Evolutionary conservation across 805 yeast genomes (phyloP).

Genomic region (Suhomyces xylopsoci): DNA sequence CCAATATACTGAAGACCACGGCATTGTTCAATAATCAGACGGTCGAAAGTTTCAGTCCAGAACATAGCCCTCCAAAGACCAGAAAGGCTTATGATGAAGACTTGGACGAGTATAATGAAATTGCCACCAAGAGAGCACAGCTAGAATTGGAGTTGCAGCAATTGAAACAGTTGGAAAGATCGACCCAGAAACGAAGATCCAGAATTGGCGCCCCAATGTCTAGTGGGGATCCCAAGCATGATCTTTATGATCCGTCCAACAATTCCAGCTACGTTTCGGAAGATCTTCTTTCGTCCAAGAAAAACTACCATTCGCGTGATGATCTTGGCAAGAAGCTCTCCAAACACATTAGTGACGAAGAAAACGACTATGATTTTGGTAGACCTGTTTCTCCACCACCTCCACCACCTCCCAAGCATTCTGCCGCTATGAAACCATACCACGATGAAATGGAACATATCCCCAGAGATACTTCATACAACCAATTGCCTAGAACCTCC

Average conservation of each 20-base stretch:
- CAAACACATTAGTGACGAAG: conserved; percentile 18
- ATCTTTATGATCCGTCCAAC: conserved; percentile 14
- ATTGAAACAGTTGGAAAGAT: conserved; percentile 28
- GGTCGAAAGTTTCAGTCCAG: conserved; percentile 26
- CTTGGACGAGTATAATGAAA: conserved; percentile 24
- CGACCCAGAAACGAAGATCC: conserved; percentile 6
- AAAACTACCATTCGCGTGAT: conserved; percentile 29
- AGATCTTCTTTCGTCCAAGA: conserved; percentile 33
- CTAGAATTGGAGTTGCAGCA: conserved; percentile 38
- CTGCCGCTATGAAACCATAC: conserved; percentile 11
- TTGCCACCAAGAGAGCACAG: conserved; percentile 34
- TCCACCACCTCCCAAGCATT: conserved; percentile 37
- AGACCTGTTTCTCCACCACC: conserved; percentile 17
- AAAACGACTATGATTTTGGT: conserved; percentile 15
- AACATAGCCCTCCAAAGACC: conserved; percentile 12
- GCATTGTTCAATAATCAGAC: conserved; percentile 20
- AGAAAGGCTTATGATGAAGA: conserved; percentile 5
- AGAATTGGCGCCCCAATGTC: background rate
- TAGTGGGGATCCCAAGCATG: background rate
- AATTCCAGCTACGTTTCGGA: conserved; percentile 34
- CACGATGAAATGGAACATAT: conserved; percentile 5
- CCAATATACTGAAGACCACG: conserved; percentile 6
- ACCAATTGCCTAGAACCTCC: background rate
- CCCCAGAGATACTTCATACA: conserved; percentile 4
- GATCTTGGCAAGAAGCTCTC: conserved; percentile 34